These are phyloP conservation scores for Puya raimondii DNA, from an alignment of 176 grass and related monocot genomes.

Conservation along the genomic window DNA sequence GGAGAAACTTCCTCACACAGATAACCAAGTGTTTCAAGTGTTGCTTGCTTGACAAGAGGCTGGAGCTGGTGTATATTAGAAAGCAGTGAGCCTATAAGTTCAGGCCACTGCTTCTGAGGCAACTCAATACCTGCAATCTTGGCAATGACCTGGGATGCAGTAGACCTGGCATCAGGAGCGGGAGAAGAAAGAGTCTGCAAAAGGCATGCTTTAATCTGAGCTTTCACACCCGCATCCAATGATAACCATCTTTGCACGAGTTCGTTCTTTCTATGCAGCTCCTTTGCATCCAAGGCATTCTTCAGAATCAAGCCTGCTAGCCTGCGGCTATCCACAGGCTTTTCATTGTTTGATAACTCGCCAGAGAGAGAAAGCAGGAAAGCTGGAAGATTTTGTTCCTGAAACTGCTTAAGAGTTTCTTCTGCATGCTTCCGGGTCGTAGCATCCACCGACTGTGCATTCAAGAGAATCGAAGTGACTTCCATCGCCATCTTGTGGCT, in stretches of 20 bases:
- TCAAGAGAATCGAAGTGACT: slow-evolving; percentile 73
- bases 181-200: slow-evolving; percentile 71
- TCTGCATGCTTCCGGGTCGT: slow-evolving; percentile 60
- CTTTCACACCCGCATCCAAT: slow-evolving; percentile 53
- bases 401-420: slow-evolving; percentile 80
- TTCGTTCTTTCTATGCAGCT: slow-evolving; percentile 76
- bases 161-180: slow-evolving; percentile 76
- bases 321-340: slow-evolving; percentile 71
- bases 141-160: slow-evolving; percentile 74
- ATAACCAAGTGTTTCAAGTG: slow-evolving; percentile 77
- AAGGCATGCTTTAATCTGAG: slow-evolving; percentile 62
- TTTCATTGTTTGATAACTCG: slow-evolving; percentile 61
- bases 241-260: slow-evolving; percentile 83
- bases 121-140: slow-evolving; percentile 82
- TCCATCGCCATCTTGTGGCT: slow-evolving; percentile 60
- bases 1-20: slow-evolving; percentile 76
- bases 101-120: slow-evolving; percentile 83
- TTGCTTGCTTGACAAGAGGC: slow-evolving; percentile 66
- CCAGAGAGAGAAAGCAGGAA: slow-evolving; percentile 61
- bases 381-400: slow-evolving; percentile 74
- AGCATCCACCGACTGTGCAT: slow-evolving; percentile 61
- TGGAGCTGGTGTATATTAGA: slow-evolving; percentile 78
- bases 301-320: slow-evolving; percentile 78
- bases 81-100: slow-evolving; percentile 55
- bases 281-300: slow-evolving; percentile 76